Base-by-base conservation (phyloP, 2,329 filamentous ascomycete species). In the Alternaria gaisen region DNA sequence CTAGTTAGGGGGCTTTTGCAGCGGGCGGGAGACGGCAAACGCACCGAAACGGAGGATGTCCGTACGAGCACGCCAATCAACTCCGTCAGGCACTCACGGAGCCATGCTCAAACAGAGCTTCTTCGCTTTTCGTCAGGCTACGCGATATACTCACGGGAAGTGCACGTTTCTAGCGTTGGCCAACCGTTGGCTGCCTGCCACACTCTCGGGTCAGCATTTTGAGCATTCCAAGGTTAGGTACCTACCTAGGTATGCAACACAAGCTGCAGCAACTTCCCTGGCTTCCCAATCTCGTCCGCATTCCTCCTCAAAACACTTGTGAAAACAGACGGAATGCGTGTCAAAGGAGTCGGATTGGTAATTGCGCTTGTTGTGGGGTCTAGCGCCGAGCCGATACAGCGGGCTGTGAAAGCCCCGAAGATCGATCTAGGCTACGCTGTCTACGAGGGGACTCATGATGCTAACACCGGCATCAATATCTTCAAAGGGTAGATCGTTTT, bases 381-480 rank as follows among this genome's bases (percentile, higher is more conserved):
- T 22, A 52, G 60, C 46, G 68, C 69, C n/a, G 69, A 72, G 61
- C 69, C 71, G 10, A 63, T 72, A 28, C 64, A 66, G 40, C 58
- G 65, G 32, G 67, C 64, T 58, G 61, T 66, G 28, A 65, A 69
- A 53, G 60, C 67, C 40, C 71, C 72, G 20, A 66, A 53, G 18
- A 72, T 77, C 32, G 75, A 77, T 58, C 61, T 77, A 42, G 75
- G 72, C 53, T 77, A 77, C 47, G 66, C 69, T 6, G 59, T 72
- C 32, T 77, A 77, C 46, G 63, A 75, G 34, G 75, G 74, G 3
- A 65, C 56, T 34, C 64, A 68, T 24, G 69, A 76, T 64, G 56
- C 58, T 30, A 58, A 58, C 32, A 72, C 59, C 60, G 66, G 65
- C 18, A 65, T 76, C 50, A 74, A 77, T 53, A 61, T 61, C 46